A percentile compares a stretch with the other conserved stretches of the same genome.
Evolutionary conservation across 495 filamentous ascomycete genomes (phyloP).

Genomic region (Entonaema liquescens): DNA sequence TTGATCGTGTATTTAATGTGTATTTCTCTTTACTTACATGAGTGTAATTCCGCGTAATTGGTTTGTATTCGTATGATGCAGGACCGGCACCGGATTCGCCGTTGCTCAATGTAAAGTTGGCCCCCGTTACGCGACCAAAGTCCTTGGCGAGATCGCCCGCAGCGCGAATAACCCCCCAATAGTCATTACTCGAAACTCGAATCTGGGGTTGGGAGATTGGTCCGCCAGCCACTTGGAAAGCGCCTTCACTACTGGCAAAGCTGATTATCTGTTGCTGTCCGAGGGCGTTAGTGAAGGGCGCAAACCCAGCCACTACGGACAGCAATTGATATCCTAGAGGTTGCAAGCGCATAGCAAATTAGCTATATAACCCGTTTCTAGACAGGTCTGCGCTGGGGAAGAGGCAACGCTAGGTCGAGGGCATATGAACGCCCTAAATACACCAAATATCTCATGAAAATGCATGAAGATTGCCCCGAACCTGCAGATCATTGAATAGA

Average conservation of each 20-base stretch:
- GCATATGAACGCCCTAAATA: not conserved
- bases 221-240: conserved; percentile 58
- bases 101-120: conserved; percentile 64
- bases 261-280: conserved; percentile 66
- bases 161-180: conserved; percentile 72
- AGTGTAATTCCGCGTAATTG: conserved; percentile 57
- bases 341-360: conserved; percentile 15
- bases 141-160: conserved; percentile 72
- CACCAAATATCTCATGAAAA: not conserved
- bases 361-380: not conserved
- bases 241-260: conserved; percentile 50
- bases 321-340: conserved; percentile 3
- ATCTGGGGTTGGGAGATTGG: conserved; percentile 57
- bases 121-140: conserved; percentile 73
- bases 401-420: not conserved
- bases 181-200: conserved; percentile 65
- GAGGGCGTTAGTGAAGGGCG: conserved; percentile 52
- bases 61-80: conserved; percentile 53
- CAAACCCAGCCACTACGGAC: conserved; percentile 12
- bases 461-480: not conserved
- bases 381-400: not conserved
- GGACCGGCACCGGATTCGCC: conserved; percentile 51
- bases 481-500: not conserved
- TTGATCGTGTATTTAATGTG: not conserved
- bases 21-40: conserved; percentile 45